Evolutionary conservation across 768 basidiomycete species (phyloP).

Genomic region (Roridomyces roridus): DNA sequence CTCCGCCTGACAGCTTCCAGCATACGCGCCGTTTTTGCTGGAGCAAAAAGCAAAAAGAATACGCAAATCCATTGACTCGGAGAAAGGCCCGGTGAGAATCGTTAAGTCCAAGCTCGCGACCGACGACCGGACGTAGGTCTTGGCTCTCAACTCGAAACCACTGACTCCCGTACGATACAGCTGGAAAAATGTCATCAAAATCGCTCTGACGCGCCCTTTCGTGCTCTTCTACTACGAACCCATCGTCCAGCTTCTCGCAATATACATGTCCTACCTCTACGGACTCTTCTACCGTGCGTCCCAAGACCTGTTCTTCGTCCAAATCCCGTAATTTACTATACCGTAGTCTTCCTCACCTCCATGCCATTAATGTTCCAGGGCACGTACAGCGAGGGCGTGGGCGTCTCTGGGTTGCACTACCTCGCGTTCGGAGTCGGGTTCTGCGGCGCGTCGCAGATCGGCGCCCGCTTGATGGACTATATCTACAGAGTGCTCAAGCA

Average conservation of each 20-base stretch:
- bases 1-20: neutral
- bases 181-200: neutral
- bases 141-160: too few relatives aligned
- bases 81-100: neutral
- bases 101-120: neutral
- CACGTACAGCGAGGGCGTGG: slow-evolving; percentile 52
- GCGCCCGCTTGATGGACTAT: too few relatives aligned
- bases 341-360: too few relatives aligned
- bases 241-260: slow-evolving; percentile 69
- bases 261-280: slow-evolving; percentile 76
- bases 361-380: too few relatives aligned
- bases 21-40: neutral
- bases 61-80: neutral
- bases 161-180: too few relatives aligned
- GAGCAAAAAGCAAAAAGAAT: neutral
- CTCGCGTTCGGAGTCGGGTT: slow-evolving; percentile 73
- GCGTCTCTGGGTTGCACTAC: slow-evolving; percentile 72
- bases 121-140: neutral
- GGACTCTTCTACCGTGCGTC: slow-evolving; percentile 62
- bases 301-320: slow-evolving; percentile 64
- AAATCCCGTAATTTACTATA: slow-evolving; percentile 59
- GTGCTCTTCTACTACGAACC: slow-evolving; percentile 64
- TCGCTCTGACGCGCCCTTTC: slow-evolving; percentile 70
- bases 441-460: slow-evolving; percentile 54
- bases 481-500: slow-evolving; percentile 57